These are phyloP conservation scores for Prunus davidiana DNA, from an alignment of 306 rosid genomes.

Conservation along the genomic window DNA sequence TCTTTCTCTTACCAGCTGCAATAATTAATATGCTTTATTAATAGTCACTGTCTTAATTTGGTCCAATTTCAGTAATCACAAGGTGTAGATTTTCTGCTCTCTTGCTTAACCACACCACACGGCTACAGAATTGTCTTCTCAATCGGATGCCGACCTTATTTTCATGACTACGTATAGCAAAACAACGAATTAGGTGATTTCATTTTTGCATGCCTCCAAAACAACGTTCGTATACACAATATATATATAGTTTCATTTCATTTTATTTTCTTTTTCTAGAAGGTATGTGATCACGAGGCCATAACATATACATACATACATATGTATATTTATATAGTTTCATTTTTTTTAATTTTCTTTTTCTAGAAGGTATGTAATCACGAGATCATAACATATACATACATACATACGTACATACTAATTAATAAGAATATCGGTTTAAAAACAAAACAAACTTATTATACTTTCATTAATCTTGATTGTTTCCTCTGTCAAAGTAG, in stretches of 20 bases:
- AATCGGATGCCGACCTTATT: too few relatives aligned
- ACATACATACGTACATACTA: too few relatives aligned
- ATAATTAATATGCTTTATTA: neutral
- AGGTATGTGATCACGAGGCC: neutral
- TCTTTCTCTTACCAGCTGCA: neutral
- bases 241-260: neutral
- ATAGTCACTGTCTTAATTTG: conserved; percentile 1
- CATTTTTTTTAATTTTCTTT: neutral
- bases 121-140: neutral
- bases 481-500: too few relatives aligned
- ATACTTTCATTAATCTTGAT: neutral
- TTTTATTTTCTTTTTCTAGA: neutral
- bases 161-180: neutral
- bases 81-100: neutral
- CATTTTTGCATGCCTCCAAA: neutral
- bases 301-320: neutral
- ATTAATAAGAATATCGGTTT: neutral
- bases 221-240: neutral
- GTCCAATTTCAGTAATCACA: conserved; percentile 20
- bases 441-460: neutral
- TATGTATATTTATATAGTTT: neutral
- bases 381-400: neutral
- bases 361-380: neutral
- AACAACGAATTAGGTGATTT: neutral
- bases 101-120: neutral